Conservation (phyloP, 192 early-diverging fungal species). For the Spizellomyces sp. region DNA sequence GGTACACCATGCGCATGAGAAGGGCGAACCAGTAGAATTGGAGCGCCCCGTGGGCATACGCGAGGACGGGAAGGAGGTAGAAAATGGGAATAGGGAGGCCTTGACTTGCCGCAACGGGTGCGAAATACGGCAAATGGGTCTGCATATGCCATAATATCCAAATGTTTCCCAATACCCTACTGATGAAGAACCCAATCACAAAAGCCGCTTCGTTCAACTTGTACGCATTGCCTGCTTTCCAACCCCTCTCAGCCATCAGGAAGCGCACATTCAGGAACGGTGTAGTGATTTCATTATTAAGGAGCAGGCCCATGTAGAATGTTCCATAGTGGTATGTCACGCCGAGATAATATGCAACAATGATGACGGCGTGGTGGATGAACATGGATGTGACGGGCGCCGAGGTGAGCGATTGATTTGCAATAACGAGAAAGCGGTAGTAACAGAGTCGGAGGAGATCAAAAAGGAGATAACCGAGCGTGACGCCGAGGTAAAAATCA, state of each 20-base stretch:
- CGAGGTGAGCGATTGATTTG: neutral
- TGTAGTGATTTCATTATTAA: slow-evolving; percentile 30
- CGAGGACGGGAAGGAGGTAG: slow-evolving; percentile 27
- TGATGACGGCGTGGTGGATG: slow-evolving; percentile 22
- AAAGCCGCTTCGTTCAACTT: slow-evolving; percentile 13
- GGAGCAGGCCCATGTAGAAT: slow-evolving; percentile 26
- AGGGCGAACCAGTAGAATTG: slow-evolving; percentile 29
- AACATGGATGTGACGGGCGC: slow-evolving; percentile 22
- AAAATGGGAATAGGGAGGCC: slow-evolving; percentile 5
- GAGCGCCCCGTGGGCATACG: slow-evolving; percentile 10
- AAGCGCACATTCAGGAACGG: slow-evolving; percentile 24
- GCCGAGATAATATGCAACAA: slow-evolving; percentile 16
- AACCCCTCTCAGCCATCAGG: slow-evolving; percentile 19
- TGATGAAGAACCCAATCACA: slow-evolving; percentile 17
- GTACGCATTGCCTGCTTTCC: slow-evolving; percentile 11
- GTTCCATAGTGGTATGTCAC: slow-evolving; percentile 26
- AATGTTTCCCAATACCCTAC: slow-evolving; percentile 11
- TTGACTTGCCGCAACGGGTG: neutral
- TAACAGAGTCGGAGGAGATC: slow-evolving; percentile 23
- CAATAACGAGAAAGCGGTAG: neutral
- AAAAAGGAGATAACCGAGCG: slow-evolving; percentile 20
- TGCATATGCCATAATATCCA: slow-evolving; percentile 18
- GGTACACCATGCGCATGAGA: slow-evolving; percentile 17
- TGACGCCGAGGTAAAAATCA: slow-evolving; percentile 27
- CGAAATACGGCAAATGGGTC: neutral